Evolutionary conservation across 345 rosid genomes (phyloP).

Genomic region (Syzygium grande): DNA sequence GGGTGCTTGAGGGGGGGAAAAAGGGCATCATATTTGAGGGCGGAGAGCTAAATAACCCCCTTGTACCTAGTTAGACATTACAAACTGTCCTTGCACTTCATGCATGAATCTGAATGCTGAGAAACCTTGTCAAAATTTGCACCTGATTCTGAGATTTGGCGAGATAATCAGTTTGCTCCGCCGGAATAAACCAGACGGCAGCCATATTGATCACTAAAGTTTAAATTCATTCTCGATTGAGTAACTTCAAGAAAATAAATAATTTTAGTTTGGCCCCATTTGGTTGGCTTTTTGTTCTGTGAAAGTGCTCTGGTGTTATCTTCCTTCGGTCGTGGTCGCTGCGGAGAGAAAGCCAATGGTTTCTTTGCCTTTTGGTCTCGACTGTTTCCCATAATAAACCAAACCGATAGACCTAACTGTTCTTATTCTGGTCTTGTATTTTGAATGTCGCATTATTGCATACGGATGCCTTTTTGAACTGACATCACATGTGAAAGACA

Average conservation of each 20-base stretch:
- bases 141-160: background rate
- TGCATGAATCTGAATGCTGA: background rate
- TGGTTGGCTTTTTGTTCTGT: background rate
- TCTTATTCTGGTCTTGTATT: background rate
- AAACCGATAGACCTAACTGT: background rate
- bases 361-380: background rate
- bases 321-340: background rate
- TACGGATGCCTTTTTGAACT: background rate
- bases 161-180: background rate
- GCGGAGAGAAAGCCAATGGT: background rate
- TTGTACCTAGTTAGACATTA: background rate
- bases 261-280: background rate
- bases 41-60: background rate
- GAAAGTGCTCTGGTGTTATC: background rate
- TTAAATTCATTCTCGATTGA: background rate
- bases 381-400: background rate
- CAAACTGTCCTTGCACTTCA: background rate
- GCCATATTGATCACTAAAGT: background rate
- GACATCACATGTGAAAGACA: background rate
- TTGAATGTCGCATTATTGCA: background rate
- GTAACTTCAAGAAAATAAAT: background rate
- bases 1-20: too few relatives aligned
- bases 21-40: background rate
- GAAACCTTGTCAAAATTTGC: background rate
- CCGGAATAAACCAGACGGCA: background rate